phyloP scores from a whole-genome alignment of 495 filamentous ascomycete genomes.

The Neurospora pannonica region DNA sequence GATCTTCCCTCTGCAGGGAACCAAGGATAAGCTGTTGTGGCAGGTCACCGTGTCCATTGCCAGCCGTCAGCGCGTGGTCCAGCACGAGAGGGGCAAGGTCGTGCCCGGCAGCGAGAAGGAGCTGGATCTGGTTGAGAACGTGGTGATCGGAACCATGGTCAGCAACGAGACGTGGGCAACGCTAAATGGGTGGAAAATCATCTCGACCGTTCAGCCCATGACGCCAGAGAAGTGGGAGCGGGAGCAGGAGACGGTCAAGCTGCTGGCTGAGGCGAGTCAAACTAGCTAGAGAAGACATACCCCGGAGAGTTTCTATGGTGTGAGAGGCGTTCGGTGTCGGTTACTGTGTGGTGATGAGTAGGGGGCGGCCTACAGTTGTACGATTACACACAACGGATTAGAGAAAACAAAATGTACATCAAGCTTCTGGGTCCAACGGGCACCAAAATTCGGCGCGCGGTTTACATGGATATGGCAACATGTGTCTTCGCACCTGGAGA shows the following conservation, averaged over 20 bases:
- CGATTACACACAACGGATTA: neutral
- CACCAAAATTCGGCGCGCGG: neutral
- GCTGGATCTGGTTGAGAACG: conserved; percentile 61
- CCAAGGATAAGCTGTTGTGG: conserved; percentile 32
- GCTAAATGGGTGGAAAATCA: conserved; percentile 56
- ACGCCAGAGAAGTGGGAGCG: conserved; percentile 38
- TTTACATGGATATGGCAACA: neutral
- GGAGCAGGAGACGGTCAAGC: conserved; percentile 9
- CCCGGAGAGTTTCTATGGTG: neutral
- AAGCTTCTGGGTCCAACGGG: neutral
- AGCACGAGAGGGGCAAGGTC: conserved; percentile 26
- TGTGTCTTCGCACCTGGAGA: neutral
- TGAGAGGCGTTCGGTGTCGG: neutral
- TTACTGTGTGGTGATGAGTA: neutral
- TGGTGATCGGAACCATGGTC: conserved; percentile 62
- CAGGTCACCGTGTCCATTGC: conserved; percentile 68
- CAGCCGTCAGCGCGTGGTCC: conserved; percentile 52
- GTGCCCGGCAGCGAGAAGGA: conserved; percentile 42
- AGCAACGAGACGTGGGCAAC: conserved; percentile 40
- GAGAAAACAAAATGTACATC: neutral
- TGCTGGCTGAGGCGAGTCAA: neutral
- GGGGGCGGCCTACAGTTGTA: neutral
- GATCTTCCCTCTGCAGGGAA: conserved; percentile 39
- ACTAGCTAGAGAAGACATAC: neutral
- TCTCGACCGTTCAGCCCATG: conserved; percentile 59